Evolutionary conservation across 129 eudicot species (phyloP), one percentile per base, ranked within the genome.

Genomic region (Scalesia atractyloides): DNA sequence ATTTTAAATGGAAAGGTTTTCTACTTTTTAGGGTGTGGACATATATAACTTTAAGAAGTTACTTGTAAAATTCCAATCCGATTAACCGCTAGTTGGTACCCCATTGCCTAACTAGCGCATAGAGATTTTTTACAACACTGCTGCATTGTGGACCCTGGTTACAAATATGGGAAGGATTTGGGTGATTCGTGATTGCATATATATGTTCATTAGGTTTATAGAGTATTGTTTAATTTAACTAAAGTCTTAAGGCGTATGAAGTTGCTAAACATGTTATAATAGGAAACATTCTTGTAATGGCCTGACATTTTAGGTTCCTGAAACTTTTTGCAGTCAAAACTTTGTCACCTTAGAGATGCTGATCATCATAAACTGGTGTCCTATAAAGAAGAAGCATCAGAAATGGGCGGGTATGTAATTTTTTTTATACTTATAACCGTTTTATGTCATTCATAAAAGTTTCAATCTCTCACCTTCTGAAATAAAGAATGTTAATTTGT

Each of bases 371-470:
- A 72, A 43, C 80, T 93, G 68, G 88, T 86, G 67, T 63, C 82
- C 12, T 50, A 9, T 78, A 90, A 80, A 83, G 98, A 94, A 81
- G 98, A 90, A 73, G 65, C 96, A 24, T 73, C 93, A 51, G 98
- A 94, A 83, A 84, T 90, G 97, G 98, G 98, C 34, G 98, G 98
- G 98, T 94, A 46, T 82, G 96, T 85, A 68, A 59, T 30, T 60
- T 6, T 43, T 62, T 41, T 8, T 41, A 7, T 15, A 13, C 11
- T 66, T 41, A 26, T 61, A 60, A 15, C 36, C n/a, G 16, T 66
- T 72, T 11, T 18, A 12, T 41, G 11, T 52, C 17, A 13, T 73
- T 24, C 19, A 13, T 41, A 33, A 6, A n/a, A 44, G 68, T 33
- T n/a, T 16, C 3, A 30, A 6, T 54, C 19, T 0, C 15, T 54